Percentiles rank a stretch among this genome's conserved stretches.
These are phyloP conservation scores for Amniculicola lignicola DNA, from an alignment of 495 filamentous ascomycete species.

Conservation along the genomic window DNA sequence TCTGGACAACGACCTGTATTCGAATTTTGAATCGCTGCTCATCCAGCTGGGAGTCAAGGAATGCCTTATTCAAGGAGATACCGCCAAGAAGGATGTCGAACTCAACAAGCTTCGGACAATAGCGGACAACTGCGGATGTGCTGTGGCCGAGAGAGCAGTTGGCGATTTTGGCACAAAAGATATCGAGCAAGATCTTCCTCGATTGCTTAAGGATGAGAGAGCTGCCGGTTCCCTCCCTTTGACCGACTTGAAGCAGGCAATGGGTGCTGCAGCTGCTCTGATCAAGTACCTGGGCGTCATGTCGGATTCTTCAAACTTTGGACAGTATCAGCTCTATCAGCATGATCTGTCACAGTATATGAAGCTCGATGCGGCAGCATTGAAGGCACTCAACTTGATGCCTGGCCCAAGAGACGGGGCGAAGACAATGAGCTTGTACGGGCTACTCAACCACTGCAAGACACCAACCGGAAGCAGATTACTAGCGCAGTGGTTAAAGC, in stretches of 20 bases:
- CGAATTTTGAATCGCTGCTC: constrained; percentile 92
- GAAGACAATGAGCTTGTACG: constrained; percentile 97
- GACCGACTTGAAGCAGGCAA: constrained; percentile 92
- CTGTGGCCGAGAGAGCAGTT: constrained; percentile 71
- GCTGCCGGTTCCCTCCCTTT: constrained; percentile 75
- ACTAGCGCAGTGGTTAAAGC: constrained; percentile 95
- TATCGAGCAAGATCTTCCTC: constrained; percentile 90
- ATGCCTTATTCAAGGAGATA: constrained; percentile 75
- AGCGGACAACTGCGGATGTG: constrained; percentile 86
- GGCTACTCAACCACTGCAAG: constrained; percentile 95
- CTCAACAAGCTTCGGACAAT: constrained; percentile 82
- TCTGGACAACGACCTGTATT: constrained; percentile 95
- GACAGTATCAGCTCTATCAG: constrained; percentile 94
- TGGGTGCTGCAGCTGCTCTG: constrained; percentile 89
- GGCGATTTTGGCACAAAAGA: constrained; percentile 85
- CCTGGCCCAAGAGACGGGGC: constrained; percentile 89
- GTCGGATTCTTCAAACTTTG: constrained; percentile 89
- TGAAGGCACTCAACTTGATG: constrained; percentile 95
- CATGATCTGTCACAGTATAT: constrained; percentile 97
- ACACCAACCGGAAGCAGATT: constrained; percentile 88
- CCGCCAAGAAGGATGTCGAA: constrained; percentile 79
- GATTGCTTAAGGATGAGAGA: constrained; percentile 81
- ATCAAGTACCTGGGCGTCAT: constrained; percentile 95
- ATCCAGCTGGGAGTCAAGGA: constrained; percentile 97
- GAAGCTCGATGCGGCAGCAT: constrained; percentile 93